phyloP scores from a whole-genome alignment of 2,329 filamentous ascomycete species.

The Orbilia blumenaviensis region DNA sequence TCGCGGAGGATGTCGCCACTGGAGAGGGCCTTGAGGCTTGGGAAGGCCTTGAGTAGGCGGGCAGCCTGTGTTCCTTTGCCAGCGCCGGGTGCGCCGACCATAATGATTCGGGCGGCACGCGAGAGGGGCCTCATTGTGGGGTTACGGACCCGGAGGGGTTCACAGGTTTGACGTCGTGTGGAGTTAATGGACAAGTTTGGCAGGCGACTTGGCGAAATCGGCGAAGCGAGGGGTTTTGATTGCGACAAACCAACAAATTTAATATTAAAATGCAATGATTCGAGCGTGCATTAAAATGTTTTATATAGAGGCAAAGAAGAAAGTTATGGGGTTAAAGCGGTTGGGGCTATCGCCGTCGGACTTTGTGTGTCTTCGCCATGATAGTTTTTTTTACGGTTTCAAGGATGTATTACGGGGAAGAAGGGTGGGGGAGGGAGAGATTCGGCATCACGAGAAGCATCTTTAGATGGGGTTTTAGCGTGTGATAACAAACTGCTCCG shows the following conservation, averaged over 20 bases:
- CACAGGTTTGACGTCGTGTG: not conserved
- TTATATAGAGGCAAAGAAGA: too few relatives aligned
- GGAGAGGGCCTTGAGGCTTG: slow-evolving; percentile 88
- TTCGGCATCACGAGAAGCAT: slow-evolving; percentile 51
- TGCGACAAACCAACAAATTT: not conserved
- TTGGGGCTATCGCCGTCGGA: slow-evolving; percentile 36
- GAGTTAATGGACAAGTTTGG: slow-evolving; percentile 1
- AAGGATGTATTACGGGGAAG: not conserved
- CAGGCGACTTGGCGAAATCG: slow-evolving; percentile 22
- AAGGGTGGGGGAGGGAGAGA: slow-evolving; percentile 12
- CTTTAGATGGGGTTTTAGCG: slow-evolving; percentile 23
- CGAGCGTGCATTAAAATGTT: too few relatives aligned
- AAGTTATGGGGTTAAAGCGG: too few relatives aligned
- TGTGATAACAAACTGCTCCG: slow-evolving; percentile 44
- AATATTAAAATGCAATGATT: not conserved
- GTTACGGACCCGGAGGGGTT: not conserved
- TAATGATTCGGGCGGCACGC: slow-evolving; percentile 84
- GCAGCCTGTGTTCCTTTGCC: slow-evolving; percentile 97
- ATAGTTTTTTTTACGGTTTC: not conserved
- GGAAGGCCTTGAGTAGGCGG: slow-evolving; percentile 83
- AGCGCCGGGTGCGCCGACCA: slow-evolving; percentile 94
- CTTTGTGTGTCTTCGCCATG: slow-evolving; percentile 41
- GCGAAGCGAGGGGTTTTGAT: slow-evolving; percentile 5
- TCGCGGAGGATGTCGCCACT: slow-evolving; percentile 90
- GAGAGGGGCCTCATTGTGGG: slow-evolving; percentile 23